Evolutionary conservation across 78 protist species (phyloP).

Genomic region (Tieghemostelium lacteum): DNA sequence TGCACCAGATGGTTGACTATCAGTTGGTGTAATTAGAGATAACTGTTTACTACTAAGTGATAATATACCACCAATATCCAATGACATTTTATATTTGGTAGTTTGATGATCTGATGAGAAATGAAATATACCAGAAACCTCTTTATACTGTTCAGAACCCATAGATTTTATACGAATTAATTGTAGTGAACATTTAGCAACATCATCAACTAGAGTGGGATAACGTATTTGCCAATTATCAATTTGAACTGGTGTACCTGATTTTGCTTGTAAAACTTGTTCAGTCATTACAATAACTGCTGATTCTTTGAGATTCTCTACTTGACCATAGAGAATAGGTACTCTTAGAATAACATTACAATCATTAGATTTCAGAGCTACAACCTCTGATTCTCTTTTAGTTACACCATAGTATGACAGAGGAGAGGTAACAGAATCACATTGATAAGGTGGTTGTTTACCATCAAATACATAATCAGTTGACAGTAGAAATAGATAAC

Average conservation of each 20-base stretch:
- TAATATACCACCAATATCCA: slow-evolving; percentile 16
- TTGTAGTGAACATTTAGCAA: slow-evolving; percentile 1
- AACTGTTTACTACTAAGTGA: not conserved
- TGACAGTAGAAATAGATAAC: slow-evolving; percentile 18
- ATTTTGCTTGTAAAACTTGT: slow-evolving; percentile 5
- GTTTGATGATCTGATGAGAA: not conserved
- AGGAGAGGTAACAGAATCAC: slow-evolving; percentile 25
- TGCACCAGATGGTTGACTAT: slow-evolving; percentile 19
- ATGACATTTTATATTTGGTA: slow-evolving; percentile 59
- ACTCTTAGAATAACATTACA: slow-evolving; percentile 38
- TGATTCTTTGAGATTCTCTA: slow-evolving; percentile 34
- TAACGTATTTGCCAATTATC: slow-evolving; percentile 69
- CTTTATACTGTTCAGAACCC: not conserved
- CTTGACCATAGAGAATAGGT: slow-evolving; percentile 65
- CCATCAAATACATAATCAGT: slow-evolving; percentile 74
- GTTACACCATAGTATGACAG: slow-evolving; percentile 69
- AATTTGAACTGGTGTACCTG: slow-evolving; percentile 2
- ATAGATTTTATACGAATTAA: not conserved
- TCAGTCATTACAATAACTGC: slow-evolving; percentile 46
- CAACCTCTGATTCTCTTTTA: slow-evolving; percentile 30
- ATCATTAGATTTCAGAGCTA: not conserved
- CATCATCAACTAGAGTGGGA: slow-evolving; percentile 70
- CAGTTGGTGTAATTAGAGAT: not conserved
- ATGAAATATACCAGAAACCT: slow-evolving; percentile 20
- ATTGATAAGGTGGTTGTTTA: slow-evolving; percentile 22